Base-by-base conservation (phyloP, 2,329 filamentous ascomycete species). In the Colletotrichum sp. region DNA sequence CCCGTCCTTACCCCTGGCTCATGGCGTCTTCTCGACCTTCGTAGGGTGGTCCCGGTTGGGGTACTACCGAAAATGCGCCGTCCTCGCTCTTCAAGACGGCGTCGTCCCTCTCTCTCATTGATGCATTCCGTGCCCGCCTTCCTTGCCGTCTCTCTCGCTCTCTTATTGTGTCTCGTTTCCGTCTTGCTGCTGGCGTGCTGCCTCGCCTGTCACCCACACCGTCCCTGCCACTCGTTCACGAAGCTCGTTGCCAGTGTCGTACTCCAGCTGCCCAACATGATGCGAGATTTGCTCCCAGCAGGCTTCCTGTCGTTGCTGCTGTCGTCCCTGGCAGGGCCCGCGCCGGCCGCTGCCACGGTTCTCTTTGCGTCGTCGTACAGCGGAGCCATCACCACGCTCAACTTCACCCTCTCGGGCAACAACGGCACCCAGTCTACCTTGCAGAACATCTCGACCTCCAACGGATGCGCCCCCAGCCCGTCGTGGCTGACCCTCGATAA, bases 401-500 rank as follows among this genome's bases (percentile, higher is more conserved):
- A 87, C 76, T 81, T 89, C 72, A 85, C 82, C 71, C 75, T 82
- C 71, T 78, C 80, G 28, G 78, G 77, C 69, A 63, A 77, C 75
- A 79, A 78, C 78, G 72, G 79, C 73, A 71, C 76, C 52, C 68
- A 78, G 71, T 71, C 76, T 63, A 80, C 80, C 71, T 86, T 92
- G 75, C 82, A 85, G 78, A 80, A 83, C 24, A 82, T 89, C 21
- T 86, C 86, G 68, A 82, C 83, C 5, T 86, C 85, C 26, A 86
- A 85, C 68, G 85, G 84, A 39, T 93, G 92, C 82, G 89, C 86
- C 12, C 82, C 85, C 3, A 89, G 88, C 76, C 90, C 92, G 7
- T 89, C 91, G 13, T 94, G 92, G 92, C 84, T 94, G 72, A 90
- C 90, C 24, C 86, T 92, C 24, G 89, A 92, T 80, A 82, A 86